phyloP scores from a whole-genome alignment of 2,329 filamentous ascomycete species.

The Aspergillus quadricinctus region DNA sequence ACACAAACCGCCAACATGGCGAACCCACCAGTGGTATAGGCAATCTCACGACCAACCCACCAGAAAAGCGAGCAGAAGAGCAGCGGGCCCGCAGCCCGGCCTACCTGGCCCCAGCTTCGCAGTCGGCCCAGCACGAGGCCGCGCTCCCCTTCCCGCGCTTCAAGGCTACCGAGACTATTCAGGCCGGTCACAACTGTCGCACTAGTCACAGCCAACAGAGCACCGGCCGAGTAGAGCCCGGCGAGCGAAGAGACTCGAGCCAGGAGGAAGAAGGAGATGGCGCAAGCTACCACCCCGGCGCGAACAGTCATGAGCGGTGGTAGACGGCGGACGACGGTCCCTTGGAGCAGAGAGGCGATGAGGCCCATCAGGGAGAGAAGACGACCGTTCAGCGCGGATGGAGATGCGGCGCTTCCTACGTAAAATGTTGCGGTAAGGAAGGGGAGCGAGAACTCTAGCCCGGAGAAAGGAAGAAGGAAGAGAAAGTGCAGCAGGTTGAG shows the following conservation, averaged over 20 bases:
- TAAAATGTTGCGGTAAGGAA: conserved; percentile 98
- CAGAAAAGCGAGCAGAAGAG: conserved; percentile 95
- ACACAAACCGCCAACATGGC: conserved; percentile 73
- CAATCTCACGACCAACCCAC: conserved; percentile 89
- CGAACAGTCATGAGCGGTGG: conserved; percentile 76
- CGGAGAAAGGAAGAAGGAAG: conserved; percentile 95
- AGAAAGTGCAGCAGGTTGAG: conserved; percentile 83
- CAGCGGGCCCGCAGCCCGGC: conserved; percentile 78
- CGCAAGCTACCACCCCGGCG: conserved; percentile 71
- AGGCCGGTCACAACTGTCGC: conserved; percentile 92
- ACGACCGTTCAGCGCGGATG: conserved; percentile 72
- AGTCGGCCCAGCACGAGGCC: conserved; percentile 83
- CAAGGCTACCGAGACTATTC: conserved; percentile 87
- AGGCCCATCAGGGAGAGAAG: conserved; percentile 89
- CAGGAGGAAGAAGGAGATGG: conserved; percentile 75
- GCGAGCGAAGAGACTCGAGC: conserved; percentile 62
- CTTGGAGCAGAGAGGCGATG: conserved; percentile 86
- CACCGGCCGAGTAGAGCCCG: conserved; percentile 75
- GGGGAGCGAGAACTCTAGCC: conserved; percentile 94
- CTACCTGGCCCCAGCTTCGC: conserved; percentile 76
- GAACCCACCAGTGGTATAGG: conserved; percentile 74
- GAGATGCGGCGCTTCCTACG: conserved; percentile 53
- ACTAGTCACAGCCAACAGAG: conserved; percentile 80
- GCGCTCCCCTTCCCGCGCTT: conserved; percentile 73
- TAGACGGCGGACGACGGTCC: conserved; percentile 80